phyloP scores from a whole-genome alignment of 202 grass and related monocot species.

The Dendrocalamus latiflorus region DNA sequence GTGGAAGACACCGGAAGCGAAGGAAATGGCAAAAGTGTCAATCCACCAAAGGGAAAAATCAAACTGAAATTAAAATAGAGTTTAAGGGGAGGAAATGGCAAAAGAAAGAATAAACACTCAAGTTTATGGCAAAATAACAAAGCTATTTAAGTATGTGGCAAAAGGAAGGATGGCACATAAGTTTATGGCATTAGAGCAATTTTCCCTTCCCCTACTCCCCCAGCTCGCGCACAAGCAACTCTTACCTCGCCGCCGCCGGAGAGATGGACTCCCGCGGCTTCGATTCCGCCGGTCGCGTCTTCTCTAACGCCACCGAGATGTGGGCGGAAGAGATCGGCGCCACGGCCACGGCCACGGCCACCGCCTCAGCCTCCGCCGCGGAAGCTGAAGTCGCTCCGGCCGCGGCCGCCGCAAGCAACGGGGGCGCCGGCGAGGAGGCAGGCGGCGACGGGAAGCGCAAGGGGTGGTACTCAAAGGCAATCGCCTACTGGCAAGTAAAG shows the following conservation, averaged over 20 bases:
- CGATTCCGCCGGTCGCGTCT: conserved; percentile 66
- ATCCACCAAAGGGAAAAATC: no score
- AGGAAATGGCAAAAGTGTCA: no score
- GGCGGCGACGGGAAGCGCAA: conserved; percentile 32
- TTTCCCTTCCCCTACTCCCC: not conserved
- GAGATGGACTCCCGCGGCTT: conserved; percentile 64
- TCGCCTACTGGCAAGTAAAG: conserved; percentile 98
- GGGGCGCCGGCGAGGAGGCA: conserved; percentile 13
- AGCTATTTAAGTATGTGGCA: no score
- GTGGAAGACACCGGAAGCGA: no score
- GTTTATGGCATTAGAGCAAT: no score
- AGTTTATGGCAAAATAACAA: no score
- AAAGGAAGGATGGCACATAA: no score
- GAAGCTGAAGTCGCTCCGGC: conserved; percentile 14
- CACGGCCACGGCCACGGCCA: not conserved
- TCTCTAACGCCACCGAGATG: conserved; percentile 83
- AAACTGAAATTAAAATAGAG: no score
- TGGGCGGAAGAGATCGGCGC: conserved; percentile 73
- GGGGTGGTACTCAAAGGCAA: conserved; percentile 91
- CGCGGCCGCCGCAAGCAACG: conserved; percentile 22
- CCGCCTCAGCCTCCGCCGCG: not conserved
- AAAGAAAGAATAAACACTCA: no score
- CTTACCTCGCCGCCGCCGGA: not conserved
- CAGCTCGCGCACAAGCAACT: not conserved
- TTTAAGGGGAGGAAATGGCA: no score